Evolutionary conservation across 148 eudicot species (phyloP).

Genomic region (Nepenthes mirabilis): DNA sequence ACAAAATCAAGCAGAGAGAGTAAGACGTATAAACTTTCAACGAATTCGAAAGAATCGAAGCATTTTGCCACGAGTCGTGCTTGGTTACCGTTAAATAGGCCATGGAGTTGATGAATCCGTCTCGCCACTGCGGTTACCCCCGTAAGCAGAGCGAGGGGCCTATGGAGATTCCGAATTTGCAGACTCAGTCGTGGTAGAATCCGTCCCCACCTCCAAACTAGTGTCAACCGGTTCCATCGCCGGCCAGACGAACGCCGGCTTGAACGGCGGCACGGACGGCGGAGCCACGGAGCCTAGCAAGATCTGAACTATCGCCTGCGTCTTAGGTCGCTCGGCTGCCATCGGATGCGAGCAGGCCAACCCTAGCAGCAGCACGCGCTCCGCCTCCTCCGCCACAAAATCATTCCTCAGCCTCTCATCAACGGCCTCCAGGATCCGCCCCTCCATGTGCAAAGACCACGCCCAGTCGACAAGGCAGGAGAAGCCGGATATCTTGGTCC

Average conservation of each 20-base stretch:
- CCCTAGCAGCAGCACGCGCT: slow-evolving; percentile 49
- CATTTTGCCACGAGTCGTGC: no score
- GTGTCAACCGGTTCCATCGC: slow-evolving; percentile 32
- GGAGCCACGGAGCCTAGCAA: slow-evolving; percentile 35
- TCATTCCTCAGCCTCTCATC: slow-evolving; percentile 39
- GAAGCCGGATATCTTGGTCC: slow-evolving; percentile 36
- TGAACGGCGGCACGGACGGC: slow-evolving; percentile 49
- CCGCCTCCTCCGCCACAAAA: slow-evolving; percentile 42
- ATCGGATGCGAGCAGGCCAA: slow-evolving; percentile 69
- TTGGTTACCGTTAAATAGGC: no score
- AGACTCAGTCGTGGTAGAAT: slow-evolving; percentile 14
- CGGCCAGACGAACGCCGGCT: slow-evolving; percentile 75
- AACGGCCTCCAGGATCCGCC: slow-evolving; percentile 37
- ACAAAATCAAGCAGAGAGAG: no score
- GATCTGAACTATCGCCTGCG: slow-evolving; percentile 40
- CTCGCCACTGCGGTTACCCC: not conserved
- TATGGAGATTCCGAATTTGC: slow-evolving; percentile 22
- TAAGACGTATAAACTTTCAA: no score
- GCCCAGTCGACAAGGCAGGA: slow-evolving; percentile 62
- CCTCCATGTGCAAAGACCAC: slow-evolving; percentile 61
- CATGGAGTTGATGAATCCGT: no score
- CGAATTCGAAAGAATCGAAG: no score
- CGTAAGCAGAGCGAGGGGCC: slow-evolving; percentile 18
- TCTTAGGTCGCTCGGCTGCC: slow-evolving; percentile 48
- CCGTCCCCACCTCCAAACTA: slow-evolving; percentile 13